A percentile compares a stretch with the other conserved stretches of the same genome.
phyloP scores from a whole-genome alignment of 352 stramenopile species.

The Saprolegnia diclina region DNA sequence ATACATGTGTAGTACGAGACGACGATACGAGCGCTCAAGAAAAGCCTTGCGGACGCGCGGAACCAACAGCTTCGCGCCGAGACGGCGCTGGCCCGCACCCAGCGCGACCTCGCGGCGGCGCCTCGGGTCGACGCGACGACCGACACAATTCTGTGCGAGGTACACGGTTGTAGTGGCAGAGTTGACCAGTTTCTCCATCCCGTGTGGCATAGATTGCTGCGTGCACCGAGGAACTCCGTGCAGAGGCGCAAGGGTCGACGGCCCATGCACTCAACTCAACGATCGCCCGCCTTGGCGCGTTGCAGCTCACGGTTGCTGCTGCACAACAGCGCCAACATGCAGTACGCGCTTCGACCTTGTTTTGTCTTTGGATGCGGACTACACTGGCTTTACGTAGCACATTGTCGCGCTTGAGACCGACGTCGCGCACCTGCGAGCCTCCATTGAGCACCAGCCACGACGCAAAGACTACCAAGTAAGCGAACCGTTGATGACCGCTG shows the following conservation, averaged over 20 bases:
- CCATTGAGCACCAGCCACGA: conserved; percentile 6
- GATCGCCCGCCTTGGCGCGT: conserved; percentile 2
- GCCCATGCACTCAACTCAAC: conserved; percentile 20
- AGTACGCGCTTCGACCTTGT: not conserved
- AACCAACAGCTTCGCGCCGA: not conserved
- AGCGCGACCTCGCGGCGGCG: not conserved
- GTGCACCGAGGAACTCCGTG: conserved; percentile 1
- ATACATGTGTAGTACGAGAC: conserved; percentile 8
- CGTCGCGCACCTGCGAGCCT: not conserved
- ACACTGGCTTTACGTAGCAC: not conserved
- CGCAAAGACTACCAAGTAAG: conserved; percentile 7
- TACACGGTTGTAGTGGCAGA: not conserved
- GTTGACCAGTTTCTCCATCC: not conserved
- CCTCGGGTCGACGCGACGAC: too few relatives aligned
- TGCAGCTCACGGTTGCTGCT: conserved; percentile 5
- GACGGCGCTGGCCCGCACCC: not conserved
- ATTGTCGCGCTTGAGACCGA: not conserved
- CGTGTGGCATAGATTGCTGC: conserved; percentile 1
- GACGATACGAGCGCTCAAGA: not conserved
- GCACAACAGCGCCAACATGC: not conserved
- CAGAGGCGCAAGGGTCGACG: not conserved
- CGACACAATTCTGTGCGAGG: not conserved
- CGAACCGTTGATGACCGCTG: not conserved
- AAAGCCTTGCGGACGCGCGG: not conserved
- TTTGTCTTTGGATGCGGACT: not conserved